phyloP scores from a whole-genome alignment of 441 rosid genomes.

The Melastoma candidum region DNA sequence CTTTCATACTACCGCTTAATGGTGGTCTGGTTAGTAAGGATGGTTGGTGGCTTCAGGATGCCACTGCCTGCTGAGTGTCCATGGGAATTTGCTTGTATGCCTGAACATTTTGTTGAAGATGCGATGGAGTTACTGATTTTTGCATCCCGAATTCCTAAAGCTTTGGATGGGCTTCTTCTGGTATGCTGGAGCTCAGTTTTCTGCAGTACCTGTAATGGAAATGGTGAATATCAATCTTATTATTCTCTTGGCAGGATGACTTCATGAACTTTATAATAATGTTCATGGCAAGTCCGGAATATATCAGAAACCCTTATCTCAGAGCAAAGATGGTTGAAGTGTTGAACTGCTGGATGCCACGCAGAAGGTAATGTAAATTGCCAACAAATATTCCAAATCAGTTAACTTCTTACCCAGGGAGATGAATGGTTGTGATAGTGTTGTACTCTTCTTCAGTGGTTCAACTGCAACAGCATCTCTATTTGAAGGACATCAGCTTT shows the following conservation, averaged over 20 bases:
- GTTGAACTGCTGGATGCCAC: slow-evolving; percentile 98
- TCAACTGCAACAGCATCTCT: slow-evolving; percentile 74
- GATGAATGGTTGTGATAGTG: not conserved
- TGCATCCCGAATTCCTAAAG: slow-evolving; percentile 88
- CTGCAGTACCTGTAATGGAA: not conserved
- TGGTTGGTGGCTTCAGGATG: slow-evolving; percentile 97
- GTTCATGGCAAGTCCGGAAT: slow-evolving; percentile 94
- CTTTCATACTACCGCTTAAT: slow-evolving; percentile 83
- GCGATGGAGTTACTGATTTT: slow-evolving; percentile 90
- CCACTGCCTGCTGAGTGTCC: slow-evolving; percentile 79
- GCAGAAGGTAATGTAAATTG: slow-evolving; percentile 48
- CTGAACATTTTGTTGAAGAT: slow-evolving; percentile 99
- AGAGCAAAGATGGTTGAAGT: slow-evolving; percentile 99
- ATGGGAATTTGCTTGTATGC: slow-evolving; percentile 93
- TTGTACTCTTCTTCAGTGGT: slow-evolving; percentile 46
- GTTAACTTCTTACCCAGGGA: not conserved
- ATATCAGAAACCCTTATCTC: slow-evolving; percentile 84
- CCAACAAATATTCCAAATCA: not conserved
- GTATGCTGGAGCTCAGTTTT: slow-evolving; percentile 31
- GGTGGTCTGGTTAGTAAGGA: slow-evolving; percentile 82
- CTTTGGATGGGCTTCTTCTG: slow-evolving; percentile 72
- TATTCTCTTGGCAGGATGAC: slow-evolving; percentile 64
- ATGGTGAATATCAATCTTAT: slow-evolving; percentile 1
- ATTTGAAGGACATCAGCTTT: slow-evolving; percentile 89
- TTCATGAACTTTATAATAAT: slow-evolving; percentile 97